Evolutionary conservation across 345 rosid species (phyloP).

Genomic region (Crucihimalaya himalaica): DNA sequence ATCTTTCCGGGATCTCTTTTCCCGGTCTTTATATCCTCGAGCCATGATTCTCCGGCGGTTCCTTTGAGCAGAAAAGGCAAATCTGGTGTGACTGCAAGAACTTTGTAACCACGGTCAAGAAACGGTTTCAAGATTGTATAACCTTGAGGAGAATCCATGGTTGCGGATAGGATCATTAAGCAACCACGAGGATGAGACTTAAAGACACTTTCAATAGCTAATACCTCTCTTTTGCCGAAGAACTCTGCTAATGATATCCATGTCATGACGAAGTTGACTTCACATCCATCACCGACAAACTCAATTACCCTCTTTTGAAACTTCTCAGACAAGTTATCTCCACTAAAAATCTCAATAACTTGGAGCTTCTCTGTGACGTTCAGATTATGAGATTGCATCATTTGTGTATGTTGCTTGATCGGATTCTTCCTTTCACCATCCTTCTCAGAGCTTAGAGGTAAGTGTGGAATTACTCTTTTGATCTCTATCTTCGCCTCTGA

Average conservation of each 20-base stretch:
- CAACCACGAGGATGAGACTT: conserved; percentile 61
- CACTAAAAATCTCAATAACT: conserved; percentile 43
- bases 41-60: conserved; percentile 71
- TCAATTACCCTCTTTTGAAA: conserved; percentile 52
- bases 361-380: conserved; percentile 48
- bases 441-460: conserved; percentile 29
- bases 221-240: conserved; percentile 55
- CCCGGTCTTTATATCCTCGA: conserved; percentile 54
- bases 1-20: conserved; percentile 70
- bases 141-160: conserved; percentile 62
- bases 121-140: conserved; percentile 57
- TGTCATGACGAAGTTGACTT: conserved; percentile 65
- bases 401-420: conserved; percentile 11
- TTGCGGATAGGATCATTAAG: conserved; percentile 60
- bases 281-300: conserved; percentile 52
- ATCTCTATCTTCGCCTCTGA: conserved; percentile 33
- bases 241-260: conserved; percentile 61
- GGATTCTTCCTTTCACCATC: conserved; percentile 26
- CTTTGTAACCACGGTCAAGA: conserved; percentile 50
- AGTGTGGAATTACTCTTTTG: conserved; percentile 26
- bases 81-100: conserved; percentile 64
- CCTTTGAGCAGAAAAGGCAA: conserved; percentile 54
- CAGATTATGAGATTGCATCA: not conserved
- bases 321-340: conserved; percentile 43
- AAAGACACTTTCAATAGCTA: conserved; percentile 65